Base-by-base conservation (phyloP, 805 yeast genomes). In the Saturnispora sekii region DNA sequence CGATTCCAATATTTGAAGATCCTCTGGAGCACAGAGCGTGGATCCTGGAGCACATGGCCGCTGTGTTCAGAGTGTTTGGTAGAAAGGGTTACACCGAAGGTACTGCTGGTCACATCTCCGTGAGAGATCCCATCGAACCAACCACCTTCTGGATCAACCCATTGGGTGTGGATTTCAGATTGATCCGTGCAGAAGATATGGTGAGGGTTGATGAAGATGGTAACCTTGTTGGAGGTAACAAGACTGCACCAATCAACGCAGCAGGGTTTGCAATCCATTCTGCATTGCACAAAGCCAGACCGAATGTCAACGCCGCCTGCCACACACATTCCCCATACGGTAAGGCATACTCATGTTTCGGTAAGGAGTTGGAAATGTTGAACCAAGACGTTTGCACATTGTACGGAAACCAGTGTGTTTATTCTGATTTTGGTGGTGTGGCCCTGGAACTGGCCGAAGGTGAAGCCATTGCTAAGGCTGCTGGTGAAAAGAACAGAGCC, bases 81-180 rank as follows among this genome's bases (percentile, higher is more conserved):
- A 72, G 94, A 57, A 76, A 74, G 52, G 86, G 85, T 14, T 85
- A 66, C 62, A 69, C 79, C 14, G 87, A 84, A 60, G 95, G 95
- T 12, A 62, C 77, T 16, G 87, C 95, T 0, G 96, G 96, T 17
- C 96, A 86, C 59, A 85, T 86, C 47, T 81, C 93, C 8, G 73
- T 86, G 10, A 73, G 93, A 53, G 96, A 86, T 57, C 95, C 96
- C 3, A 77, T 83, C 37, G 77, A 81, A 51, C 82, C 82, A n/a
- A 60, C 69, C 38, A 83, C 90, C 3, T 86, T 86, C 61, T 86
- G 95, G 95, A 84, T 86, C 60, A 86, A 86, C 63, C 95, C 96
- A 4, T 66, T 86, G 51, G 90, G 83, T n/a, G 73, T 70, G 52
- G 95, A 86, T 62, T 86, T 83, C 60, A 70, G 74, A 16, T 57